Conservation (phyloP, 73 alveolate genomes). For the Paramecium sonneborni region DNA sequence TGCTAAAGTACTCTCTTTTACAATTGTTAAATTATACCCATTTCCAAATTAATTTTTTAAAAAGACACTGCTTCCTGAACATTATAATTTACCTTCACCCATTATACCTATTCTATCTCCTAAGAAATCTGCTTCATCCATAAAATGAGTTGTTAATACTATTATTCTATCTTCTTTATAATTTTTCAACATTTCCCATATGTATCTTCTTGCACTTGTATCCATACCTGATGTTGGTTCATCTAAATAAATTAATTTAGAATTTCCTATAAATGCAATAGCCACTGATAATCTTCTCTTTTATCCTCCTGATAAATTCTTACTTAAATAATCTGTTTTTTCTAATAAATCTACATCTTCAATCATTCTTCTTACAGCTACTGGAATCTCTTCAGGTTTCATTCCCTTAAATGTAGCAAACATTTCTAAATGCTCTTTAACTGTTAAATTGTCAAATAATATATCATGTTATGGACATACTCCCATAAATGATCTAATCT, state of each 20-base stretch:
- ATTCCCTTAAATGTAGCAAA: constrained; percentile 91
- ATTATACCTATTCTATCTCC: constrained; percentile 97
- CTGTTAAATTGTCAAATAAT: constrained; percentile 85
- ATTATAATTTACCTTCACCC: constrained; percentile 88
- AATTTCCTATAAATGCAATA: constrained; percentile 93
- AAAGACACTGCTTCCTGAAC: constrained; percentile 92
- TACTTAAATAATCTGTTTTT: constrained; percentile 74
- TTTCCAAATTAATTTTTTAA: constrained; percentile 91
- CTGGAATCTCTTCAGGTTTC: constrained; percentile 67
- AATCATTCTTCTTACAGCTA: constrained; percentile 79
- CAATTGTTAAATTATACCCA: constrained; percentile 79
- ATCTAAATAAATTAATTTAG: constrained; percentile 90
- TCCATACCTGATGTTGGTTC: constrained; percentile 99
- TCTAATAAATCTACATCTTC: constrained; percentile 85
- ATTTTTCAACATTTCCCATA: constrained; percentile 96
- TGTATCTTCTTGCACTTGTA: constrained; percentile 89
- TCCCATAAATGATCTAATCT: constrained; percentile 91
- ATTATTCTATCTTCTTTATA: constrained; percentile 87
- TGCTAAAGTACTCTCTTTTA: constrained; percentile 46
- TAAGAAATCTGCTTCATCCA: constrained; percentile 98
- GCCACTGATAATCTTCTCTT: constrained; percentile 92
- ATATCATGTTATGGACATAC: constrained; percentile 99
- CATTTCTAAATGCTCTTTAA: constrained; percentile 79
- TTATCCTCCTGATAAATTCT: constrained; percentile 94
- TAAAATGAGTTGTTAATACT: constrained; percentile 96